Percentiles rank a stretch among this genome's conserved stretches.
Evolutionary conservation across 345 rosid genomes (phyloP).

Genomic region (Salix brachista): DNA sequence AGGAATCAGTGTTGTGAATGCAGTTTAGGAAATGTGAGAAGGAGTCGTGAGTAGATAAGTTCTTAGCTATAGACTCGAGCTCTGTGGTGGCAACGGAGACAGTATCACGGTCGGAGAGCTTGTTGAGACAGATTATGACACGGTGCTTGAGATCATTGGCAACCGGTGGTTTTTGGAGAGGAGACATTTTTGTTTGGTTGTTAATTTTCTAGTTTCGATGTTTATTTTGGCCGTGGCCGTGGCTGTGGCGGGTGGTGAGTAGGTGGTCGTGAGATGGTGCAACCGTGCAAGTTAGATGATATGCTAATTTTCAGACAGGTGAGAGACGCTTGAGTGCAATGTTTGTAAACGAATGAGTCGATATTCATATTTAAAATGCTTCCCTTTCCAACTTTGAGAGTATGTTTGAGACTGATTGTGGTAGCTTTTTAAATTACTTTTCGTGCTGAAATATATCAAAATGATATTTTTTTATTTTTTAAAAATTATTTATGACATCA

Average conservation of each 20-base stretch:
- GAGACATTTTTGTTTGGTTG: background rate
- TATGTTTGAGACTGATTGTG: too few species aligned
- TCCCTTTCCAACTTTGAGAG: background rate
- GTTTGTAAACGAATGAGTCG: background rate
- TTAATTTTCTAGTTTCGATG: background rate
- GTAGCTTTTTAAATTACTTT: too few species aligned
- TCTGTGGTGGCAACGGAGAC: constrained; percentile 68
- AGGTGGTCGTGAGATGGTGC: background rate
- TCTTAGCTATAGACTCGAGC: constrained; percentile 76
- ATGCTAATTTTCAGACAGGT: background rate
- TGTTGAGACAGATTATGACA: constrained; percentile 79
- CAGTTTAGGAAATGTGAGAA: constrained; percentile 72
- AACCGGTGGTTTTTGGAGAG: constrained; percentile 3
- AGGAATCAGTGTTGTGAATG: constrained; percentile 69
- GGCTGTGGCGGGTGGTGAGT: background rate
- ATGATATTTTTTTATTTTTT: too few species aligned
- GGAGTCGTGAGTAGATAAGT: constrained; percentile 40
- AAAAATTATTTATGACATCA: too few species aligned
- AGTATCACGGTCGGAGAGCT: constrained; percentile 94
- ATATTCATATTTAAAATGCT: background rate
- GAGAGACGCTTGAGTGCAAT: background rate
- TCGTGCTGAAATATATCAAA: too few species aligned
- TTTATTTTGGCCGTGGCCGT: background rate
- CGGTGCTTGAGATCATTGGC: constrained; percentile 57
- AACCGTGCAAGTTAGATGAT: background rate